Evolutionary conservation across 805 yeast genomes (phyloP), one percentile per base, ranked within the genome.

Genomic region (Metschnikowia borealis): DNA sequence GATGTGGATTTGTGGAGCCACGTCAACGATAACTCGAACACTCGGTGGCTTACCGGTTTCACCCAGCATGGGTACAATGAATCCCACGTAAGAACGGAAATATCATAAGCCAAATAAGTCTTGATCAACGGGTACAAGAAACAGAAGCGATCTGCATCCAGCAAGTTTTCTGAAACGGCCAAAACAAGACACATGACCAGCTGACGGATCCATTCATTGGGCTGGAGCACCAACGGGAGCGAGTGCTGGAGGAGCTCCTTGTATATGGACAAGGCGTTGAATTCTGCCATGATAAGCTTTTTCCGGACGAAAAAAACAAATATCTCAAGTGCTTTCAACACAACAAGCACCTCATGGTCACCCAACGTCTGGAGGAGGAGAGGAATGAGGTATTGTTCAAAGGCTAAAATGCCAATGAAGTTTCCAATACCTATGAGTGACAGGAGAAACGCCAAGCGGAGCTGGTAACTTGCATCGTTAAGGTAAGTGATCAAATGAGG

Each of bases 401-500:
- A 72, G 36, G 94, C 81, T 0, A 87, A 75, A 0, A 84, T 81
- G 0, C 99, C 99, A 14, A 91, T 82, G 62, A 82, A 85, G 3
- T 90, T 81, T 0, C 96, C 86, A 8, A 94, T 73, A 0, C 85
- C 82, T 1, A 89, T 77, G 10, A 91, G 80, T 6, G 89, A 77
- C 38, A 82, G 78, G 35, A 92, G 83, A 58, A 94, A 84, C 4
- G 84, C 82, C 29, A 87, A 69, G 52, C 95, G 74, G 20, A 94
- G 70, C 18, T 81, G 77, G 0, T 85, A 70, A 60, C 83, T 82
- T 49, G 82, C 77, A 62, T 91, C 97, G 65, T 94, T 94, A 54
- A 94, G 69, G 61, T 90, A 94, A 0, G 98, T 91, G 40, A 94
- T 91, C 49, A 91, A 71, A 70, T 94, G 98, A 41, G 96, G 90